Evolutionary conservation across 768 basidiomycete genomes (phyloP).

Genomic region (Tylopilus balloui): DNA sequence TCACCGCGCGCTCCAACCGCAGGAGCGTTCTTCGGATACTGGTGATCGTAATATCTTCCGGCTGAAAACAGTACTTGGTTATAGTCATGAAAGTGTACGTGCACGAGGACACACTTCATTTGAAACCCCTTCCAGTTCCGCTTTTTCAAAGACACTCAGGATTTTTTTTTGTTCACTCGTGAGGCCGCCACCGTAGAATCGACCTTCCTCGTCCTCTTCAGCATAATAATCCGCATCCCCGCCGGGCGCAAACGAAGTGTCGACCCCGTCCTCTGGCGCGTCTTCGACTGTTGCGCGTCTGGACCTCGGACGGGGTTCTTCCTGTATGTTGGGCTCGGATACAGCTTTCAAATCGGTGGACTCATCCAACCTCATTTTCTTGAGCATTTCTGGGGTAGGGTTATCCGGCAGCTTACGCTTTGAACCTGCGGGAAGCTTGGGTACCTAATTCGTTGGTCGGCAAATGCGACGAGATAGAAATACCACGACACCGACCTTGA

Average conservation of each 20-base stretch:
- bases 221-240: slow-evolving; percentile 86
- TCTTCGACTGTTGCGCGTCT: slow-evolving; percentile 60
- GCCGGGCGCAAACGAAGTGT: slow-evolving; percentile 68
- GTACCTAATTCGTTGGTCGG: slow-evolving; percentile 41
- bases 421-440: slow-evolving; percentile 58
- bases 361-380: slow-evolving; percentile 64
- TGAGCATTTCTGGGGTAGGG: slow-evolving; percentile 77
- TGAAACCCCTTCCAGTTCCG: slow-evolving; percentile 55
- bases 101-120: slow-evolving; percentile 55
- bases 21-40: slow-evolving; percentile 70
- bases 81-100: background rate
- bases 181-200: slow-evolving; percentile 92
- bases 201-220: slow-evolving; percentile 89
- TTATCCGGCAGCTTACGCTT: slow-evolving; percentile 76
- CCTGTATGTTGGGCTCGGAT: slow-evolving; percentile 10
- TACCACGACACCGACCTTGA: slow-evolving; percentile 35
- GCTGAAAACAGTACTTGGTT: slow-evolving; percentile 35
- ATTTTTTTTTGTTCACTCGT: slow-evolving; percentile 94
- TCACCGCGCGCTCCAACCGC: slow-evolving; percentile 80
- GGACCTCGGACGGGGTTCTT: slow-evolving; percentile 22
- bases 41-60: slow-evolving; percentile 63
- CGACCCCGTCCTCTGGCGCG: slow-evolving; percentile 30
- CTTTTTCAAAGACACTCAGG: slow-evolving; percentile 85
- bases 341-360: slow-evolving; percentile 3
- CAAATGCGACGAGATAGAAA: background rate